phyloP scores from a whole-genome alignment of 2,329 filamentous ascomycete genomes.

The Orbilia ellipsospora region DNA sequence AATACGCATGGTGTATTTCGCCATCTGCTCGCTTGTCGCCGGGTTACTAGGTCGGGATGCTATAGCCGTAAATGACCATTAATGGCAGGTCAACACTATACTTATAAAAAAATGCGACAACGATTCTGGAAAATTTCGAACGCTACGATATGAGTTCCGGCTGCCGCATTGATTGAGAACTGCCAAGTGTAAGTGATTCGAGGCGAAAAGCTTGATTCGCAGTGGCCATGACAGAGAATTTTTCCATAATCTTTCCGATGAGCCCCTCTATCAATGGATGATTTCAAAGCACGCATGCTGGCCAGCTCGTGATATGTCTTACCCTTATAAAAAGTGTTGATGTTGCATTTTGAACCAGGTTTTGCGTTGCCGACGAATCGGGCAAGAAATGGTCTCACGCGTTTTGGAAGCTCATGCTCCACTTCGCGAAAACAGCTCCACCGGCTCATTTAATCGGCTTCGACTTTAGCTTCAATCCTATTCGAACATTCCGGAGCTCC shows the following conservation, averaged over 20 bases:
- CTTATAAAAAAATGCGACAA: constrained; percentile 2
- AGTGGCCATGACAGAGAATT: neutral
- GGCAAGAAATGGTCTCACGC: neutral
- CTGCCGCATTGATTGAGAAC: constrained; percentile 7
- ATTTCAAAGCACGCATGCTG: neutral
- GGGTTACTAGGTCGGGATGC: no score
- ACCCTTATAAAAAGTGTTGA: neutral
- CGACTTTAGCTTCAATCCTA: neutral
- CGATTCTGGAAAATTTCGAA: neutral
- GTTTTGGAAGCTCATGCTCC: neutral
- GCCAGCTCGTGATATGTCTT: constrained; percentile 10
- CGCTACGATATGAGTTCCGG: neutral
- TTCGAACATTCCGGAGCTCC: neutral
- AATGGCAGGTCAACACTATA: neutral
- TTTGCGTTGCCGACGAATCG: constrained; percentile 1
- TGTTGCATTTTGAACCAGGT: neutral
- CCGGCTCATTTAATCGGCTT: neutral
- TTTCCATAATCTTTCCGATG: neutral
- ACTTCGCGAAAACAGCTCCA: neutral
- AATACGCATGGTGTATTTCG: no score
- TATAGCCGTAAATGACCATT: no score
- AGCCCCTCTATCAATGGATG: neutral
- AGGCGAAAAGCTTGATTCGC: constrained; percentile 6
- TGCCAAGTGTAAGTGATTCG: constrained; percentile 1
- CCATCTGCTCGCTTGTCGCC: no score